These are phyloP conservation scores for Gossypium turneri DNA, from an alignment of 345 rosid genomes.

Conservation along the genomic window DNA sequence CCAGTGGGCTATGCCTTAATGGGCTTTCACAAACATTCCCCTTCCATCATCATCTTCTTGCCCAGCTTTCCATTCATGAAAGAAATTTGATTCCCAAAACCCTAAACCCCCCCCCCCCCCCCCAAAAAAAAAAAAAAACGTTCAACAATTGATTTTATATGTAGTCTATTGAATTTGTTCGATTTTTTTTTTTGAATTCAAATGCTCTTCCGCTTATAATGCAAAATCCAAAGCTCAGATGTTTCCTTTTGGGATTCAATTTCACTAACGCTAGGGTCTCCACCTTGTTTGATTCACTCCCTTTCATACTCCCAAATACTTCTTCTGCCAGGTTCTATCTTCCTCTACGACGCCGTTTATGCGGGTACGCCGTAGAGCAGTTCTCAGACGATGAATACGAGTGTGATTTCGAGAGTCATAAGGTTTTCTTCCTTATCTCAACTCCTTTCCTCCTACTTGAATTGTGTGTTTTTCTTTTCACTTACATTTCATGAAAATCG, in stretches of 20 bases:
- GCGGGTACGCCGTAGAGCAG: constrained; percentile 66
- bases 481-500: background rate
- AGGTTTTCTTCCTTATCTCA: constrained; percentile 29
- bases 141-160: background rate
- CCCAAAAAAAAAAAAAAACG: background rate
- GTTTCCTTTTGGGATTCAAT: constrained; percentile 35
- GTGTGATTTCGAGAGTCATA: constrained; percentile 73
- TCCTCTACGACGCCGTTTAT: constrained; percentile 35
- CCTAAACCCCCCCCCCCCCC: background rate
- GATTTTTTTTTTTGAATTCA: background rate
- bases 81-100: background rate
- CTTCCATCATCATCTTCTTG: background rate
- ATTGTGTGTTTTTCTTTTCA: no score
- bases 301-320: constrained; percentile 20
- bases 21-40: background rate
- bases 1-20: no score
- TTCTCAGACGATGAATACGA: constrained; percentile 93
- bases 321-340: constrained; percentile 7
- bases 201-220: constrained; percentile 30
- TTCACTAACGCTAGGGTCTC: constrained; percentile 11
- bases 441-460: background rate
- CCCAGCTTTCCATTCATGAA: background rate
- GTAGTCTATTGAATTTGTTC: background rate
- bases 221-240: constrained; percentile 45
- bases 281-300: constrained; percentile 24